Evolutionary conservation across 192 early-diverging fungal genomes (phyloP).

Genomic region (Spizellomyces punctatus): DNA sequence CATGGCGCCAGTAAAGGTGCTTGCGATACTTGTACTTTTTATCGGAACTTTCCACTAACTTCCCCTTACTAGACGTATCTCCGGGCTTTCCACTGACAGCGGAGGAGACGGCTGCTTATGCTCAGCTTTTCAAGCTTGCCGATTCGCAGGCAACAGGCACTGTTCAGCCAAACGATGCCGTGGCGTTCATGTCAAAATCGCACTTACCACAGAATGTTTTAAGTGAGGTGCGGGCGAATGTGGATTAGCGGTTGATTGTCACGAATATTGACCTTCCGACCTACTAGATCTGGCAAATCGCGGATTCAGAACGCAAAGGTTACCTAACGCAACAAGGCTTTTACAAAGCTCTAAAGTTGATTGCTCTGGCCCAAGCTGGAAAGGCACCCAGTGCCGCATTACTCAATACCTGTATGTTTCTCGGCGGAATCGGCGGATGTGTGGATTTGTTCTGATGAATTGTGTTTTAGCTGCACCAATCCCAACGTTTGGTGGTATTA

Average conservation of each 20-base stretch:
- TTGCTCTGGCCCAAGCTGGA: slow-evolving; percentile 81
- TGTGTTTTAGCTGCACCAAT: slow-evolving; percentile 2
- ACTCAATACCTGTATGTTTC: slow-evolving; percentile 52
- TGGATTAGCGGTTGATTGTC: not conserved
- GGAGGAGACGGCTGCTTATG: slow-evolving; percentile 36
- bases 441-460: slow-evolving; percentile 1
- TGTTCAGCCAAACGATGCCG: slow-evolving; percentile 36
- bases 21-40: not conserved
- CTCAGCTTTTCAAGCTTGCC: slow-evolving; percentile 34
- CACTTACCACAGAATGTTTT: slow-evolving; percentile 39
- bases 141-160: slow-evolving; percentile 26
- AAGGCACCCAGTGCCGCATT: slow-evolving; percentile 56
- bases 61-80: no score
- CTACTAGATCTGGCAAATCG: slow-evolving; percentile 79
- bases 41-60: no score
- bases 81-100: slow-evolving; percentile 7
- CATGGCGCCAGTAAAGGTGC: not conserved
- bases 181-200: slow-evolving; percentile 49
- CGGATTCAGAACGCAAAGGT: slow-evolving; percentile 77
- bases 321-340: slow-evolving; percentile 73
- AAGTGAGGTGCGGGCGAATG: slow-evolving; percentile 33
- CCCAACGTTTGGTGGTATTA: slow-evolving; percentile 28
- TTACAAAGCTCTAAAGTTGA: slow-evolving; percentile 81
- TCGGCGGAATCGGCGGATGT: not conserved
- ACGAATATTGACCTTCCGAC: not conserved